These are phyloP conservation scores for Termitomyces bulborhizus DNA, from an alignment of 768 basidiomycete species.

Conservation along the genomic window DNA sequence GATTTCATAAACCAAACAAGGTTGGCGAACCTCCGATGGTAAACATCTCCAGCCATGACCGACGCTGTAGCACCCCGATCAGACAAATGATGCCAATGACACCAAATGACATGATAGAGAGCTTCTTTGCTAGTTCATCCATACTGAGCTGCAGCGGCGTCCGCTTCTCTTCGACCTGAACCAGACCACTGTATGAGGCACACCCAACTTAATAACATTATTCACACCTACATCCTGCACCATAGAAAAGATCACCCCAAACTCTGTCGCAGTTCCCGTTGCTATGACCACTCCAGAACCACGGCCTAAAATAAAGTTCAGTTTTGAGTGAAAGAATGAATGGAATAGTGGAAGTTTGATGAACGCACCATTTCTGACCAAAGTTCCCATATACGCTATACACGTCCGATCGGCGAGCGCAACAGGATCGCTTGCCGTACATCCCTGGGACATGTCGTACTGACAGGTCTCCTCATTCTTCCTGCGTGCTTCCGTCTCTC, in stretches of 20 bases:
- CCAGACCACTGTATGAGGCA: not conserved
- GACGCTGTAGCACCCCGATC: constrained; percentile 78
- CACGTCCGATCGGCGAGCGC: constrained; percentile 82
- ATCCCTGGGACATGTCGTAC: constrained; percentile 27
- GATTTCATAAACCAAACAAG: not conserved
- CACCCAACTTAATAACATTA: constrained; percentile 4
- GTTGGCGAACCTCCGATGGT: constrained; percentile 83
- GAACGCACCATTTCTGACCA: constrained; percentile 76
- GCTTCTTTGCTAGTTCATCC: constrained; percentile 93
- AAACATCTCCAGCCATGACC: constrained; percentile 97
- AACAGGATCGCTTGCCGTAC: constrained; percentile 29
- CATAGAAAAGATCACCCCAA: constrained; percentile 96
- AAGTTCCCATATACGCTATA: constrained; percentile 93
- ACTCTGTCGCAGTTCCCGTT: constrained; percentile 81
- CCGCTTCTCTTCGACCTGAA: constrained; percentile 76
- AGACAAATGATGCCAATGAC: constrained; percentile 92
- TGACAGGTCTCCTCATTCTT: constrained; percentile 58
- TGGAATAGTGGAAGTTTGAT: too few species aligned
- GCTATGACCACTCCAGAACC: constrained; percentile 89
- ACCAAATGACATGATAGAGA: constrained; percentile 88
- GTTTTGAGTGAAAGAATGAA: not conserved
- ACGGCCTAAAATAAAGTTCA: constrained; percentile 42
- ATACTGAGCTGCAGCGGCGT: constrained; percentile 91
- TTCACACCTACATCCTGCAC: constrained; percentile 77
- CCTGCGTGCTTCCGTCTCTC: constrained; percentile 77